Percentiles rank a stretch among this genome's conserved stretches.
These are phyloP conservation scores for Hylodesmum podocarpum DNA, from an alignment of 306 rosid species.

Conservation along the genomic window DNA sequence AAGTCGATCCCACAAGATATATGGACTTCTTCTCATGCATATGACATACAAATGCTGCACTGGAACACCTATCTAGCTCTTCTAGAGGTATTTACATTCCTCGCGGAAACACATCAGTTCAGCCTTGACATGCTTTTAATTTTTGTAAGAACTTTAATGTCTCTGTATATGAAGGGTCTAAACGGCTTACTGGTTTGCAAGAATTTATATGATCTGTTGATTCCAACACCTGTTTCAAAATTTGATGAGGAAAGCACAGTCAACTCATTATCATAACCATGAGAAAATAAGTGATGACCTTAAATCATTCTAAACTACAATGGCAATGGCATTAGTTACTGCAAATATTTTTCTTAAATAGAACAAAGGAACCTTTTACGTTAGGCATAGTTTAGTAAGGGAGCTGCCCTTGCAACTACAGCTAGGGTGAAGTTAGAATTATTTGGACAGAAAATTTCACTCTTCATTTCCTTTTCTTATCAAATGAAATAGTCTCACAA, in stretches of 20 bases:
- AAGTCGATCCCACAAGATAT: neutral
- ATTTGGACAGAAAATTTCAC: neutral
- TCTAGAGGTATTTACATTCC: constrained; percentile 22
- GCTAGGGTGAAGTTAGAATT: neutral
- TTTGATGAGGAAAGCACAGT: constrained; percentile 1
- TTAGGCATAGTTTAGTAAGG: neutral
- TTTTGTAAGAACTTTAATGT: constrained; percentile 73
- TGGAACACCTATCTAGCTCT: constrained; percentile 28
- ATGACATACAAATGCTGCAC: constrained; percentile 1
- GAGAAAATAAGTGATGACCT: neutral
- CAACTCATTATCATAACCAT: neutral
- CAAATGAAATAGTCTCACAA: constrained; percentile 20
- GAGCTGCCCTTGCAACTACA: neutral
- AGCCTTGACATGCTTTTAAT: constrained; percentile 48
- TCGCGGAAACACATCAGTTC: neutral
- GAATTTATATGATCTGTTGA: constrained; percentile 96
- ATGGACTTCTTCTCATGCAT: constrained; percentile 19
- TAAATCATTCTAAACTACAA: neutral
- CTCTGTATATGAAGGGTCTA: constrained; percentile 84
- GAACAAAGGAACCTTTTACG: neutral
- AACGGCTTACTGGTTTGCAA: constrained; percentile 80
- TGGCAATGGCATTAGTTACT: neutral
- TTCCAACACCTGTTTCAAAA: constrained; percentile 76
- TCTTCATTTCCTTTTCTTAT: neutral
- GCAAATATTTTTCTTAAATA: neutral